Base-by-base conservation (phyloP, 1,284 basidiomycete species). In the Phylloboletellus chloephorus region DNA sequence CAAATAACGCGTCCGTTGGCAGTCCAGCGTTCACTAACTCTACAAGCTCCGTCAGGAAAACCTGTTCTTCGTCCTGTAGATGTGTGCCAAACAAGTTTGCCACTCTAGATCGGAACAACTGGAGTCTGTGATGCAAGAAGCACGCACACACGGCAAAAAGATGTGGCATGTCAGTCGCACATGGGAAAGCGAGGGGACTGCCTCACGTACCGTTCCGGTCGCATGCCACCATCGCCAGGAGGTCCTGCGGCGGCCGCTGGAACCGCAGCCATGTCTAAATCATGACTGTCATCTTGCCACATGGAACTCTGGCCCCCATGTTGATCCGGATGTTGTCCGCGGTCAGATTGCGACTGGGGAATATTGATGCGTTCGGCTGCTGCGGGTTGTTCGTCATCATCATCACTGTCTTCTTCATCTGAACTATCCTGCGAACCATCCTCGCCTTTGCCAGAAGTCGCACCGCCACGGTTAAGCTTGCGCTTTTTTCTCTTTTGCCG, bases 11-110 rank as follows among this genome's bases (percentile, higher is more conserved):
- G 26, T 77, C 75, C 2, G 77, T 76, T 12, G 74, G 58, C 34
- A 95, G 63, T 11, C 86, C 89, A 49, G 81, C 74, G 58, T 98
- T 98, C 61, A 98, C 69, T 40, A 77, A 64, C 47, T 83, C 76
- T 16, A 97, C 65, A 25, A 97, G 71, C 21, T 83, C 76, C 16
- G 69, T 68, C 38, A 95, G 68, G 50, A 81, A 76, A 34, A 91
- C 69, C 45, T 79, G 78, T 44, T 93, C 90, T 46, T 82, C 78
- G 49, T 91, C 87, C 51, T 77, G 79, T 49, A 88, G 68, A 13
- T 67, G 71, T 4, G 75, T 78, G 26, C 78, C 72, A 56, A 92
- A 88, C 7, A 89, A 67, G 45, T 74, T 69, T 25, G 86, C 79
- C 31, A 95, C 67, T 31, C 82, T 76, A 13, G 73, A 66, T 39